Base-by-base conservation (phyloP, 805 yeast genomes). In the Yamadazyma laniorum region DNA sequence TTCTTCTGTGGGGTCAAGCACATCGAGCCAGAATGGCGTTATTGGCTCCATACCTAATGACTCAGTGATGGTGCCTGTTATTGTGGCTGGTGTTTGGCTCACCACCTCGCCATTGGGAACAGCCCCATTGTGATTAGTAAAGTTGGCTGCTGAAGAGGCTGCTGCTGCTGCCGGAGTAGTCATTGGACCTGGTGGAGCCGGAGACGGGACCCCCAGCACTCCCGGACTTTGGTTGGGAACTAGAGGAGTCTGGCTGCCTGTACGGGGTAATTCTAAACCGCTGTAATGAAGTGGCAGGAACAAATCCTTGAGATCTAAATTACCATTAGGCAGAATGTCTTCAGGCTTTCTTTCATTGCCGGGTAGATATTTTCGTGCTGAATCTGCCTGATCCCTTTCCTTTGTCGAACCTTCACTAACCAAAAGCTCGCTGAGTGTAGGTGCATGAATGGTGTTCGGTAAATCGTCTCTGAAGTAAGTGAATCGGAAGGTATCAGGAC, bases 401-500 rank as follows among this genome's bases (percentile, higher is more conserved):
- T 40, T 44, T 4, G 35, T 39, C n/a, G 30, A 22, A 11, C n/a
- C 18, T 15, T 34, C 44, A 14, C 36, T 35, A 25, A 39, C 15
- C 25, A 84, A 55, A 16, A 90, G 65, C 0, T 96, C 96, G 3
- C 95, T 82, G 18, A 90, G 82, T 4, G 86, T 82, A 2, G 95
- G 88, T 0, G 96, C 79, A 59, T 90, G 97, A 17, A 90, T 78
- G 0, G 98, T 90, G n/a, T 88, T 79, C 12, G 82, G 85, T 48
- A 91, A 61, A 52, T 88, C 95, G 47, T 89, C 96, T 48, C 98
- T 73, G 61, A 93, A 91, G 55, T 91, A 91, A 0, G 98, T 88
- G 65, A 86, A 91, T 46, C 98, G 70, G 56, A 79, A 80, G n/a
- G 29, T 22, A 29, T 33, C 44, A 37, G 48, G 49, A 15, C 35